phyloP scores from a whole-genome alignment of 2,329 filamentous ascomycete species.

The Diaporthe sp. region DNA sequence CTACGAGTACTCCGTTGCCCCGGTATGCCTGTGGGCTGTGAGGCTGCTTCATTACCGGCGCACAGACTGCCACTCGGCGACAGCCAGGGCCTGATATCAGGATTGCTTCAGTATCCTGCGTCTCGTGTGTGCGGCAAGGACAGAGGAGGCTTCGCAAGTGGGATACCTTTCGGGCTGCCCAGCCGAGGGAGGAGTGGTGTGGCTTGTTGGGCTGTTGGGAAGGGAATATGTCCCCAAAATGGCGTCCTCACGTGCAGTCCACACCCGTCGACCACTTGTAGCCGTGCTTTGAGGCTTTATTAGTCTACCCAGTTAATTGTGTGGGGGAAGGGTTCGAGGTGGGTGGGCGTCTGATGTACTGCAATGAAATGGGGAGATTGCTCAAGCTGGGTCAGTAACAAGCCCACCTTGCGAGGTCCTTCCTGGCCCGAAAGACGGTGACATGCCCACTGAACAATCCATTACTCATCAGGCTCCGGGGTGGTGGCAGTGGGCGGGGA shows the following conservation, averaged over 20 bases:
- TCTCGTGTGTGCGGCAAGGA: neutral
- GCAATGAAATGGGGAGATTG: constrained; percentile 14
- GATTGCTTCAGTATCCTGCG: neutral
- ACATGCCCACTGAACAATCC: neutral
- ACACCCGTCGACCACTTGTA: neutral
- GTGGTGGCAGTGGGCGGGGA: neutral
- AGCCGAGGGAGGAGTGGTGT: neutral
- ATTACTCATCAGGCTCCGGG: neutral
- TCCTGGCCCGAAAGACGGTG: neutral
- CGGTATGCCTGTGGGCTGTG: neutral
- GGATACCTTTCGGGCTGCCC: constrained; percentile 17
- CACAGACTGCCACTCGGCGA: neutral
- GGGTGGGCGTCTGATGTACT: constrained; percentile 6
- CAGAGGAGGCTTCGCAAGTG: constrained; percentile 9
- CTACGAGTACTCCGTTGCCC: neutral
- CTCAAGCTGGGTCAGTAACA: neutral
- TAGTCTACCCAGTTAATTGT: neutral
- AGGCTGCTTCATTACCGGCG: constrained; percentile 18
- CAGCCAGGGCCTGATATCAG: neutral
- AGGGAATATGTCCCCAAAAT: neutral
- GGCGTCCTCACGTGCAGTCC: neutral
- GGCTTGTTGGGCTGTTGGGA: neutral
- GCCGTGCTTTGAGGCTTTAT: neutral
- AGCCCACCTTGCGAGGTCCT: neutral
- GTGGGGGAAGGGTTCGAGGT: neutral